A percentile compares a stretch with the other conserved stretches of the same genome.
phyloP scores from a whole-genome alignment of 208 protist genomes.

The Angomonas ambiguus region DNA sequence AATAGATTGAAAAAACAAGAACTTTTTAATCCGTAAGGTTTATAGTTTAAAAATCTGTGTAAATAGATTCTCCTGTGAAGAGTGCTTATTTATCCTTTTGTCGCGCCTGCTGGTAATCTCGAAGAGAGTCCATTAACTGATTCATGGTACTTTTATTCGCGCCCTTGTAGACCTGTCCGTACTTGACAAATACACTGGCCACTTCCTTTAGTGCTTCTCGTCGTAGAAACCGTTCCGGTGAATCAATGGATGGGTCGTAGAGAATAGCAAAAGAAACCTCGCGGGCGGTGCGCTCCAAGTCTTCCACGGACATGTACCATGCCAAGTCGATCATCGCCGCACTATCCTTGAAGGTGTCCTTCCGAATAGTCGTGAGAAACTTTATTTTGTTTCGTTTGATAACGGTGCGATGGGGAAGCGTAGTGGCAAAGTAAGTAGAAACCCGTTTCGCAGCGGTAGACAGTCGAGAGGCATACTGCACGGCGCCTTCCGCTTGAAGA shows the following conservation, averaged over 20 bases:
- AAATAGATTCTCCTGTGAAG: not conserved
- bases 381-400: constrained; percentile 29
- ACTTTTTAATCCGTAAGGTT: no score
- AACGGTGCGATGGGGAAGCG: constrained; percentile 40
- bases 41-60: constrained; percentile 9
- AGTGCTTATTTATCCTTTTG: constrained; percentile 34
- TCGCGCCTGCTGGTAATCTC: constrained; percentile 64
- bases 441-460: constrained; percentile 14
- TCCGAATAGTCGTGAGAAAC: constrained; percentile 41
- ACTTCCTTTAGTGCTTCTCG: constrained; percentile 53
- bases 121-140: constrained; percentile 70
- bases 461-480: not conserved
- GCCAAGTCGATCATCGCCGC: constrained; percentile 73
- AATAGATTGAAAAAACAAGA: no score
- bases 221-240: constrained; percentile 27
- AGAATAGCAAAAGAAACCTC: constrained; percentile 45
- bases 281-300: constrained; percentile 68
- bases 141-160: constrained; percentile 76
- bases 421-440: constrained; percentile 19
- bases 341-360: constrained; percentile 68
- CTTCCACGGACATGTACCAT: constrained; percentile 68
- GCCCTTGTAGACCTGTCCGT: constrained; percentile 72
- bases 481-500: not conserved
- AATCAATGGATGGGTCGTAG: constrained; percentile 36
- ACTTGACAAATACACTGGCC: constrained; percentile 47